Evolutionary conservation across 163 green algal genomes (phyloP), one percentile per base, ranked within the genome.

Genomic region (Chlorella variabilis): DNA sequence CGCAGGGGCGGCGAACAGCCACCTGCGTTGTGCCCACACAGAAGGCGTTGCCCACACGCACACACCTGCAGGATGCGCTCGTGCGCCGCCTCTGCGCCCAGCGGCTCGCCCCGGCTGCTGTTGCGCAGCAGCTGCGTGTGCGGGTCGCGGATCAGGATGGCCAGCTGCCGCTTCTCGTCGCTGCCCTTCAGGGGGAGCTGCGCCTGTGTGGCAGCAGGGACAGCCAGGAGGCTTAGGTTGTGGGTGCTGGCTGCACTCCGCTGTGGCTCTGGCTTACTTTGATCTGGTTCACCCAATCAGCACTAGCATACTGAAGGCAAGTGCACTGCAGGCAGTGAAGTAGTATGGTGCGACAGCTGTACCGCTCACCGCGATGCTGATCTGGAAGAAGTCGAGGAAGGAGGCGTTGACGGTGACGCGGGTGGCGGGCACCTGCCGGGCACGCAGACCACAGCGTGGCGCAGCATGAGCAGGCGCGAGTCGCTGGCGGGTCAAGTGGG

Each of bases 131-230:
- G 36, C 34, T 78, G 51, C 31, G 27, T 63, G 42, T 41, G 42
- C 1, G 69, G 69, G 51, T 78, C 71, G 13, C 36, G 71, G 5
- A 78, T 51, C 13, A 78, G 36, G 71, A 78, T 69, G 9, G 71
- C 71, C 2, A 68, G 41, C 29, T 54, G 51, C 36, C n/a, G 51
- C 8, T 27, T 13, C 71, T 68, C 34, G 5, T 48, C 15, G 2
- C 9, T 51, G 49, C 25, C 20, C 51, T 68, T 34, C 51, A 78
- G 7, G 9, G 8, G 17, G 21, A 68, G 36, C 34, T 27, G 51
- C 34, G 68, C 71, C 71, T 78, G 51, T 39, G 25, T 31, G 38
- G 1, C 2, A 36, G 36, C 4, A 4, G 25, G 17, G 33, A 45
- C 29, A 20, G 34, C n/a, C n/a, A n/a, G n/a, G n/a, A n/a, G n/a